These are phyloP conservation scores for Pulveroboletus sp. DNA, from an alignment of 1,284 basidiomycete species.

Conservation along the genomic window DNA sequence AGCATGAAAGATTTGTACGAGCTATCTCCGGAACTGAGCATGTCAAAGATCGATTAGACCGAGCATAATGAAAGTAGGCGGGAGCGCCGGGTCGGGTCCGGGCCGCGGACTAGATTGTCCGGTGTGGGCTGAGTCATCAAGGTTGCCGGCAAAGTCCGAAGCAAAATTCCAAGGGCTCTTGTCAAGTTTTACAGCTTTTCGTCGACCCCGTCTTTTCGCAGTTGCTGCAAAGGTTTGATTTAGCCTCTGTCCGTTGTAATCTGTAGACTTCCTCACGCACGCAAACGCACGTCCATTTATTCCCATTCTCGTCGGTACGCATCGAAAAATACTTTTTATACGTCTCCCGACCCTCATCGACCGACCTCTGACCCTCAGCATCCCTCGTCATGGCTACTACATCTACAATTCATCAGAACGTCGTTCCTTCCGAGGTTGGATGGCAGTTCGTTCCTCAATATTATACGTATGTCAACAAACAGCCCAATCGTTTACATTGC, in stretches of 20 bases:
- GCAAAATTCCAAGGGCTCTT: constrained; percentile 30
- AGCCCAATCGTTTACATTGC: constrained; percentile 94
- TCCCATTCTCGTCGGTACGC: constrained; percentile 34
- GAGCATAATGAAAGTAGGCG: no score
- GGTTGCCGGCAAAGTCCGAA: constrained; percentile 31
- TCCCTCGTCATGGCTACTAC: constrained; percentile 33
- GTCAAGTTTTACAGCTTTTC: constrained; percentile 19
- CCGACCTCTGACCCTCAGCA: constrained; percentile 26
- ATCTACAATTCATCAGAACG: constrained; percentile 49
- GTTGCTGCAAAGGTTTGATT: constrained; percentile 33
- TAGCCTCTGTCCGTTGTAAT: constrained; percentile 37
- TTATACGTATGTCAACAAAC: constrained; percentile 98
- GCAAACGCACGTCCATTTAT: constrained; percentile 36
- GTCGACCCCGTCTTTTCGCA: constrained; percentile 28
- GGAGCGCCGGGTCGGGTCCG: no score
- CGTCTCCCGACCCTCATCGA: constrained; percentile 4
- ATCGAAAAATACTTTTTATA: neutral
- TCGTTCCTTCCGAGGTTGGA: constrained; percentile 87
- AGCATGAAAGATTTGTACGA: no score
- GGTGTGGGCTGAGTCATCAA: constrained; percentile 39
- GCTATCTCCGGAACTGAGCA: no score
- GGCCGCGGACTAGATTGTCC: no score
- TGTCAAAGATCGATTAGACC: no score
- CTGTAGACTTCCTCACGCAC: constrained; percentile 42
- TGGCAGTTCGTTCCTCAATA: constrained; percentile 98